Base-by-base conservation (phyloP, 2,329 filamentous ascomycete genomes). In the Penicillium sp. region DNA sequence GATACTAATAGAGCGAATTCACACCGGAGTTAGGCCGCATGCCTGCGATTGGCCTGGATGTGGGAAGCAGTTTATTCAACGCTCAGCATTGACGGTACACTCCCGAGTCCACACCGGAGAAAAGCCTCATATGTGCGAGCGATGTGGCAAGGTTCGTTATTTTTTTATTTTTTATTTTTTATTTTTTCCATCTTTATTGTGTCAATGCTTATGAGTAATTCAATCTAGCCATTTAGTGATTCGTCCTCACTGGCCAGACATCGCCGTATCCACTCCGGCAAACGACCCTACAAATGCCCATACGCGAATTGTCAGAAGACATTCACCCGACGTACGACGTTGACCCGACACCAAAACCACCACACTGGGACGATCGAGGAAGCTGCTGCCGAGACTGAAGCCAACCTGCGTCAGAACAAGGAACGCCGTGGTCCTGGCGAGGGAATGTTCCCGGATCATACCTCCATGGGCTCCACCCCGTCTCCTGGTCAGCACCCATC, bases 281-380 rank as follows among this genome's bases (percentile, higher is more conserved):
- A 95, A 77, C 85, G 95, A 49, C 95, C 95, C 1, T 99, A 98
- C 81, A 96, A 96, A 75, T 99, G 95, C 77, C 93, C 93, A 1
- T 98, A 95, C 68, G 93, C 92, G 58, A 93, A 97, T 74, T 99
- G 95, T 75, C 93, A 98, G 72, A 98, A 98, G 83, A 98, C 93
- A 0, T 99, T 99, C 70, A 99, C 95, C 10, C 88, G 95, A 56
- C 89, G 93, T 63, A 98, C 95, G 1, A 98, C 95, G 3, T 81
- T 99, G 60, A 99, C 93, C 2, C 87, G 95, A 50, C 95, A 99
- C 73, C 92, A 97, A 77, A 96, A 96, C 67, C 91, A 96, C 68
- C 95, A 98, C 74, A 96, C 90, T 21, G 95, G 93, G 43, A 97
- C 93, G 0, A 90, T 97, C 16, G 93, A 97, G 73, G 93, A 98